phyloP scores from a whole-genome alignment of 163 green algal species.

The Scenedesmus sp. region DNA sequence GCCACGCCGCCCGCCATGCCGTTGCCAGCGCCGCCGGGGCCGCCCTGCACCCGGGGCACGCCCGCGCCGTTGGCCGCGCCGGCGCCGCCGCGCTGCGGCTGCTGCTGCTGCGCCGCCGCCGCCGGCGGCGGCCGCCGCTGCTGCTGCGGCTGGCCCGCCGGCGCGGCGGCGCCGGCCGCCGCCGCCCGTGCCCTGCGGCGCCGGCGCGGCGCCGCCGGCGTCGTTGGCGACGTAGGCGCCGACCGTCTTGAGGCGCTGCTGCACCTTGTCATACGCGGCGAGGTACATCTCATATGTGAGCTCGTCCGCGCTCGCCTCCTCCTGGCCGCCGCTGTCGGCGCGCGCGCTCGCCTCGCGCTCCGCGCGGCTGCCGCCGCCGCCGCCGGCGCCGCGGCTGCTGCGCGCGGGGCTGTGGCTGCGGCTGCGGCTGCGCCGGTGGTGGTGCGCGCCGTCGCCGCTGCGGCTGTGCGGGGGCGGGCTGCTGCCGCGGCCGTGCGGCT shows the following conservation, averaged over 20 bases:
- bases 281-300: conserved; percentile 40
- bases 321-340: not conserved
- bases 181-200: conserved; percentile 1
- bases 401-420: not conserved
- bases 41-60: not conserved
- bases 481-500: not conserved
- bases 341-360: conserved; percentile 4
- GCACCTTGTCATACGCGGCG: conserved; percentile 26
- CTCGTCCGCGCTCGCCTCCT: not conserved
- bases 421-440: not conserved
- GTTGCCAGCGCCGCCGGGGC: not conserved
- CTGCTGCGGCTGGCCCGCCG: conserved; percentile 1
- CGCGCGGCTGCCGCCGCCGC: not conserved
- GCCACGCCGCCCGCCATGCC: too few species aligned
- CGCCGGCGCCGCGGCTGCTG: not conserved
- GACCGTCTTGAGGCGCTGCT: conserved; percentile 26
- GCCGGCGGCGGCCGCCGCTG: not conserved
- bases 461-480: not conserved
- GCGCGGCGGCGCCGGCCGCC: not conserved
- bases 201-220: not conserved
- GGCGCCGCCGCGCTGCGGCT: not conserved
- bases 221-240: not conserved
- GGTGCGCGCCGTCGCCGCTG: not conserved
- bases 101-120: too few species aligned
- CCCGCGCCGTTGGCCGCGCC: not conserved